phyloP scores from a whole-genome alignment of 305 asterid species.

The Fraxinus angustifolia region DNA sequence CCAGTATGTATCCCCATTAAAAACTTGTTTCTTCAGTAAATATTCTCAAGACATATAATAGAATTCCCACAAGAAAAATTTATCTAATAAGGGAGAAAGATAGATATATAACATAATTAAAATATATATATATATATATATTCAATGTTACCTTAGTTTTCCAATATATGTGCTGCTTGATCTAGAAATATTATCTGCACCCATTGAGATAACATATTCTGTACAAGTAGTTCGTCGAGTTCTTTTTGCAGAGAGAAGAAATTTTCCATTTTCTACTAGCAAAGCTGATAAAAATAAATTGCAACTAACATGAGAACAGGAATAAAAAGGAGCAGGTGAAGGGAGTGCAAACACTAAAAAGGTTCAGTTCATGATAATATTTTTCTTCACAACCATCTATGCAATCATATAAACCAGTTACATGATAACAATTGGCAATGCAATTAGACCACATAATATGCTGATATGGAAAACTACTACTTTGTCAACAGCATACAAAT shows the following conservation, averaged over 20 bases:
- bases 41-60: neutral
- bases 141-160: conserved; percentile 39
- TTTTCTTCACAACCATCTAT: neutral
- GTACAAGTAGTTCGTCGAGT: conserved; percentile 60
- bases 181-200: conserved; percentile 52
- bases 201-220: conserved; percentile 56
- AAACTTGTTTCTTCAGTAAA: neutral
- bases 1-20: neutral
- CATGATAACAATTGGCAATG: neutral
- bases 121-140: no score
- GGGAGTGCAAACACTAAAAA: neutral
- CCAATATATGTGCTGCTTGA: conserved; percentile 60
- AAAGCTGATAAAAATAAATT: conserved; percentile 34
- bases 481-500: neutral
- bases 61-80: neutral
- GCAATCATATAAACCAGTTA: neutral
- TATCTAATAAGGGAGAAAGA: neutral
- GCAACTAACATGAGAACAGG: neutral
- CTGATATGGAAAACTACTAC: neutral
- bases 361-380: neutral
- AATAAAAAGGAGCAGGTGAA: neutral
- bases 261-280: conserved; percentile 55
- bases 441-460: neutral
- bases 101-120: neutral
- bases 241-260: conserved; percentile 60